These are phyloP conservation scores for Vitis riparia DNA, from an alignment of 164 flowering plant species.

Conservation along the genomic window DNA sequence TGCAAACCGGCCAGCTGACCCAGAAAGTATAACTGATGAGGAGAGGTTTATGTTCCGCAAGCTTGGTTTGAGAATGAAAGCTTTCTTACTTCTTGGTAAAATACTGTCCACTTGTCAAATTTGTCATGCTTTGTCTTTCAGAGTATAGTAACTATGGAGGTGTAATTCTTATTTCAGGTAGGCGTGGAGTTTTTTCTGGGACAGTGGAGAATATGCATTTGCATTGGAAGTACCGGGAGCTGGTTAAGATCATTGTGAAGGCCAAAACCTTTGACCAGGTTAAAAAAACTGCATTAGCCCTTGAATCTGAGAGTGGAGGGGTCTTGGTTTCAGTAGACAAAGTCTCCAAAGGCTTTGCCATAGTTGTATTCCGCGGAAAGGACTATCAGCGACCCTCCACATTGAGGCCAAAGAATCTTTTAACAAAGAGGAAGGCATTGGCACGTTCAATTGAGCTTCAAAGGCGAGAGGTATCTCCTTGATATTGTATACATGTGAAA, in stretches of 20 bases:
- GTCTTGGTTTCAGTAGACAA: slow-evolving; percentile 88
- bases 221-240: slow-evolving; percentile 96
- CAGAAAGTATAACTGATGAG: slow-evolving; percentile 85
- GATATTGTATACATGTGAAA: not conserved
- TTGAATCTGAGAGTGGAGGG: slow-evolving; percentile 97
- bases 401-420: slow-evolving; percentile 85
- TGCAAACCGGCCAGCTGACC: slow-evolving; percentile 51
- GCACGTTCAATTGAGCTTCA: slow-evolving; percentile 95
- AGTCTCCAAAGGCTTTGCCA: slow-evolving; percentile 82
- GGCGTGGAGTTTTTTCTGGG: slow-evolving; percentile 96
- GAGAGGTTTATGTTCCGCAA: slow-evolving; percentile 96
- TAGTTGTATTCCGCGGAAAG: slow-evolving; percentile 78
- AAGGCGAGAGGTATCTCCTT: slow-evolving; percentile 74
- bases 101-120: not conserved
- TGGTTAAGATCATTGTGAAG: slow-evolving; percentile 75
- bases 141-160: not conserved
- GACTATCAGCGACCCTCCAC: slow-evolving; percentile 73
- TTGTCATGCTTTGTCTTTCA: not conserved
- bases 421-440: slow-evolving; percentile 92
- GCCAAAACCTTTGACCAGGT: slow-evolving; percentile 73
- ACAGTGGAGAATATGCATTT: slow-evolving; percentile 97
- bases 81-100: slow-evolving; percentile 89
- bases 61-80: slow-evolving; percentile 93
- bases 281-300: slow-evolving; percentile 65
- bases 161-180: slow-evolving; percentile 56